Evolutionary conservation across 2,329 filamentous ascomycete species (phyloP).

Genomic region (Chaetomium sp.): DNA sequence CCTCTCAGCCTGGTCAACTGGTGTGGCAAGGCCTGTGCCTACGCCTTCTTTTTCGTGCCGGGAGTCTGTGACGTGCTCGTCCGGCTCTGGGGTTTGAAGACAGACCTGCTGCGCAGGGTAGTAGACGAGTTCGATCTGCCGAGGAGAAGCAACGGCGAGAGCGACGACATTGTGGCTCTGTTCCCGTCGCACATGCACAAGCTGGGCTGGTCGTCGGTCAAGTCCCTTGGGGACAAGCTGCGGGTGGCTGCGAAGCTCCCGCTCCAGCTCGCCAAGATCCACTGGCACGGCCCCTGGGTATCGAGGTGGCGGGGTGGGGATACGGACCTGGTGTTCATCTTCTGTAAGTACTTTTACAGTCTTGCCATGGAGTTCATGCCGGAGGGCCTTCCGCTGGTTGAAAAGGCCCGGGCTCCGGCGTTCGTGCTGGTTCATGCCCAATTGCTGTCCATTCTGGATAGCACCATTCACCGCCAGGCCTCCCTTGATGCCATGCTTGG

Average conservation of each 20-base stretch:
- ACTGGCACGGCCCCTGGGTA: conserved; percentile 84
- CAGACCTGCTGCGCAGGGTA: conserved; percentile 70
- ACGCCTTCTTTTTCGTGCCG: conserved; percentile 90
- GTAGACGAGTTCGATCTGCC: conserved; percentile 69
- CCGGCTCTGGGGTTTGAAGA: conserved; percentile 74
- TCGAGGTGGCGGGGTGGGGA: conserved; percentile 84
- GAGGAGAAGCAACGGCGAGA: conserved; percentile 56
- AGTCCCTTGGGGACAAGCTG: conserved; percentile 56
- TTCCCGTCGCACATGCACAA: conserved; percentile 69
- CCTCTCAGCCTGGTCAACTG: conserved; percentile 74
- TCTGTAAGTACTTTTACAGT: conserved; percentile 84
- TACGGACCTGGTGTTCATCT: conserved; percentile 88
- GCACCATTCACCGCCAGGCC: conserved; percentile 77
- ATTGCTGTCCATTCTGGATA: conserved; percentile 75
- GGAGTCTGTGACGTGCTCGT: conserved; percentile 82
- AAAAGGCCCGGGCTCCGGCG: conserved; percentile 69
- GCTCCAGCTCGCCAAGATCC: conserved; percentile 69
- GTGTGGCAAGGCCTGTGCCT: conserved; percentile 86
- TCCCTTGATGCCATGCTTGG: conserved; percentile 50
- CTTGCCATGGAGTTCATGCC: conserved; percentile 74
- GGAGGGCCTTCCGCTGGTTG: conserved; percentile 51
- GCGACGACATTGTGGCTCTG: conserved; percentile 65
- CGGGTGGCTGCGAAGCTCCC: conserved; percentile 67
- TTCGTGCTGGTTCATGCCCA: conserved; percentile 82
- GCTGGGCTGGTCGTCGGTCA: conserved; percentile 58